phyloP scores from a whole-genome alignment of 768 basidiomycete species.

The Inosperma sp. region DNA sequence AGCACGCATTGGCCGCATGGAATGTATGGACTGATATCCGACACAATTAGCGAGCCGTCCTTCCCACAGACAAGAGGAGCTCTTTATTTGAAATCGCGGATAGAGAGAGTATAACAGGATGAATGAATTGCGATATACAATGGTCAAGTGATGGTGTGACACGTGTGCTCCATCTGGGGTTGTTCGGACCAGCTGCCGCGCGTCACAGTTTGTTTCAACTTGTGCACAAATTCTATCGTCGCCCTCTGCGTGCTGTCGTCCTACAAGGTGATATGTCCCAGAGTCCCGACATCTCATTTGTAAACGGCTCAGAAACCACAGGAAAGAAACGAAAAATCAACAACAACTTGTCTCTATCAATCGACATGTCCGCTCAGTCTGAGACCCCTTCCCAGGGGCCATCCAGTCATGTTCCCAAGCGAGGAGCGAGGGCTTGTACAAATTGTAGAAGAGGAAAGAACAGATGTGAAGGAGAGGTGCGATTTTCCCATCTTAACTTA shows the following conservation, averaged over 20 bases:
- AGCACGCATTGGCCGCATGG: too few species aligned
- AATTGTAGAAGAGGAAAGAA: conserved; percentile 91
- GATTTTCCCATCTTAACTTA: conserved; percentile 30
- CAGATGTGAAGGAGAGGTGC: conserved; percentile 87
- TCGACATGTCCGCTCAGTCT: conserved; percentile 32
- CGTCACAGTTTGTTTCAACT: conserved; percentile 17
- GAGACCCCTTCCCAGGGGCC: conserved; percentile 30
- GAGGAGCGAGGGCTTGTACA: conserved; percentile 86
- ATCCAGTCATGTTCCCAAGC: conserved; percentile 73
- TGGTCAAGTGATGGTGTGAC: conserved; percentile 31
- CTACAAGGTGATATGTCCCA: conserved; percentile 50
- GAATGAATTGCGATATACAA: background rate
- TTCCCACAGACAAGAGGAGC: too few species aligned
- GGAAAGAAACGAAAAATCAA: conserved; percentile 57
- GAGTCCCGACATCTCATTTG: conserved; percentile 55
- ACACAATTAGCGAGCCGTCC: too few species aligned
- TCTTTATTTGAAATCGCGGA: too few species aligned
- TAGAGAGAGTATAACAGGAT: too few species aligned
- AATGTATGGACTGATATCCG: too few species aligned
- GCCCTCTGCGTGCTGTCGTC: conserved; percentile 20
- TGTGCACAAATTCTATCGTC: conserved; percentile 18
- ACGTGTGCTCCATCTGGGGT: conserved; percentile 27
- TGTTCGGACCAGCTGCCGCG: conserved; percentile 25
- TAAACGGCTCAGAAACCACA: conserved; percentile 51
- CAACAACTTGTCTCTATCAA: conserved; percentile 31